Evolutionary conservation across 257 asterid species (phyloP), one percentile per base, ranked within the genome.

Genomic region (Solanum pennellii): DNA sequence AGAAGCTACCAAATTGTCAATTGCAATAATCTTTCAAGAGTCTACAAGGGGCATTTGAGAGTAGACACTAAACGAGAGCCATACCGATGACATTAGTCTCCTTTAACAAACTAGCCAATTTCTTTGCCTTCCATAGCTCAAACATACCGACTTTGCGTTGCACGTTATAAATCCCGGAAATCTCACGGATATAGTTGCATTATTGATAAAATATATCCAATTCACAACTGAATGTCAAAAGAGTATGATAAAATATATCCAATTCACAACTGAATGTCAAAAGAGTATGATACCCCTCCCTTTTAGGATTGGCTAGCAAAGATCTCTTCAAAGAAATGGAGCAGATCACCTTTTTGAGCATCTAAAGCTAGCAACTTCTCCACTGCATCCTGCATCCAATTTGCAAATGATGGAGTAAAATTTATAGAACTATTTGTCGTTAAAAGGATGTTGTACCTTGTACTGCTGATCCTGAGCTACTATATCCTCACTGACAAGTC

Each of bases 281-380:
- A 80, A 39, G 41, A 80, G 23, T 80, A 16, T 10, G 68, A 80
- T 47, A 75, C 49, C 60, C 37, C 83, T 52, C 52, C 35, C 85
- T 62, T 74, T 90, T 84, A 90, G 72, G 75, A 89, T 84, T 90
- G 91, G 87, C 90, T 85, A 74, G 94, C 93, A 88, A 95, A 88
- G n/a, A 92, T 72, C 42, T 90, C 90, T 88, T 95, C 93, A 68
- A 96, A 95, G 92, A 95, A 94, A 39, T 27, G 87, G 83, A 79
- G 82, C 88, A 95, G 90, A 92, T 96, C 94, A 14, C 98, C 98
- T 25, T 92, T 91, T 12, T 87, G 79, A 83, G 91, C 89, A 90
- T 97, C 98, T 25, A 93, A 94, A 18, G 94, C 94, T 82, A 95
- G 83, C 90, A 95, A 37, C 92, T 94, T 97, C 86, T 93, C 93